Base-by-base conservation (phyloP, 495 filamentous ascomycete genomes). In the Platismatia glauca region DNA sequence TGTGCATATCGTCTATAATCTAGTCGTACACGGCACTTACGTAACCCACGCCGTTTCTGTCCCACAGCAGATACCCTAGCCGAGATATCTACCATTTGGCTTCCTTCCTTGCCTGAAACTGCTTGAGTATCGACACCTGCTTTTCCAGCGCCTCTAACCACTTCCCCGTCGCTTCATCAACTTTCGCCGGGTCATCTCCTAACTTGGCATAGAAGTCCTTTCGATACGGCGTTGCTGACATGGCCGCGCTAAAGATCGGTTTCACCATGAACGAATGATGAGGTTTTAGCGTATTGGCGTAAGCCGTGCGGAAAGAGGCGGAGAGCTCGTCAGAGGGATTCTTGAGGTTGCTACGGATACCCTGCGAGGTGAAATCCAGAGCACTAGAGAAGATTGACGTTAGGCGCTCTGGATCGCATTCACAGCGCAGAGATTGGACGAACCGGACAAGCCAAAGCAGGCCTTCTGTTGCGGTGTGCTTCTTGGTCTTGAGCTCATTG, bases 361-460 rank as follows among this genome's bases (percentile, higher is more conserved):
- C 88, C 70, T 89, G 81, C 68, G 84, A 81, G 37, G 93, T 97
- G 80, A 98, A 97, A 63, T 96, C 88, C 71, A 97, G 86, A 53
- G 89, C 93, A 53, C 93, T 96, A 69, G 34, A 9, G 33, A 15
- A 39, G 20, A 18, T 8, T 29, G n/a, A 53, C 24, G n/a, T 48
- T 39, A 18, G 57, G 34, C 39, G 16, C 34, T 37, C 52, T 33
- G 29, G 29, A 39, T 7, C 11, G 33, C 18, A 8, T 29, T 31
- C 46, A 44, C 58, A 34, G 24, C 31, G 12, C 63, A 34, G 55
- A 34, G 44, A 56, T 24, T 27, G 61, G 27, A 76, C 78, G 63
- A 78, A 96, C 93, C 94, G 89, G 50, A 85, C 81, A 34, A 98
- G 83, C 94, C 94, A 98, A 29, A 96, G 73, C 48, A 97, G 78